Percentiles rank a stretch among this genome's conserved stretches.
phyloP scores from a whole-genome alignment of 371 early-diverging fungal species.

The Lichtheimia ornata region DNA sequence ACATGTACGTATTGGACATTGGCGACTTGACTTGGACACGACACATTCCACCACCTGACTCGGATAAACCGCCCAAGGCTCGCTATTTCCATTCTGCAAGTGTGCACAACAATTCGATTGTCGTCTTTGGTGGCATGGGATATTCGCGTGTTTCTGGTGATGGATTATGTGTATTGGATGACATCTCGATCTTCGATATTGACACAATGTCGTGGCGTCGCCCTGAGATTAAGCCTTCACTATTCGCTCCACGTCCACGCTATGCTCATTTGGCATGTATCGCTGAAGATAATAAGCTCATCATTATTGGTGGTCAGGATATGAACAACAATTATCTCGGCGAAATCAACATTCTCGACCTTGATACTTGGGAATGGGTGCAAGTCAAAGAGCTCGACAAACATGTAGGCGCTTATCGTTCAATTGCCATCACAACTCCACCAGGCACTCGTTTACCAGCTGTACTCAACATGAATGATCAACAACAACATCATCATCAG shows the following conservation, averaged over 20 bases:
- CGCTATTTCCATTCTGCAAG: slow-evolving; percentile 81
- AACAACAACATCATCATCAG: background rate
- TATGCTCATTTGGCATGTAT: slow-evolving; percentile 76
- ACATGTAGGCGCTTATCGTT: slow-evolving; percentile 76
- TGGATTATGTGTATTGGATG: slow-evolving; percentile 63
- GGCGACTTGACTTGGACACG: slow-evolving; percentile 65
- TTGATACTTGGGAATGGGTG: slow-evolving; percentile 66
- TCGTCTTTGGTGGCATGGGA: slow-evolving; percentile 63
- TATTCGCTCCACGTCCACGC: slow-evolving; percentile 66
- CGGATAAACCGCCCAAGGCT: slow-evolving; percentile 53
- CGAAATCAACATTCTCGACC: slow-evolving; percentile 75
- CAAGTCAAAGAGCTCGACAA: slow-evolving; percentile 60
- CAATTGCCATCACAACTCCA: slow-evolving; percentile 57
- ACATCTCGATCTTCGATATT: slow-evolving; percentile 68
- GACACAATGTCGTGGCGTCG: slow-evolving; percentile 62
- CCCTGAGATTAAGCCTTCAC: slow-evolving; percentile 45
- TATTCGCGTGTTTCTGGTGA: slow-evolving; percentile 30
- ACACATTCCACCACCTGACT: slow-evolving; percentile 45
- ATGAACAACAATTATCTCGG: slow-evolving; percentile 72
- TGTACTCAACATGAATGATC: slow-evolving; percentile 16
- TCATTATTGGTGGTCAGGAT: slow-evolving; percentile 82
- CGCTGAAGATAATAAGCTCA: slow-evolving; percentile 55
- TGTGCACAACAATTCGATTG: slow-evolving; percentile 52
- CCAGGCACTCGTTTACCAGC: slow-evolving; percentile 28
- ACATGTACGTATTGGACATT: slow-evolving; percentile 70